Evolutionary conservation across 306 rosid genomes (phyloP).

Genomic region (Castanea crenata): DNA sequence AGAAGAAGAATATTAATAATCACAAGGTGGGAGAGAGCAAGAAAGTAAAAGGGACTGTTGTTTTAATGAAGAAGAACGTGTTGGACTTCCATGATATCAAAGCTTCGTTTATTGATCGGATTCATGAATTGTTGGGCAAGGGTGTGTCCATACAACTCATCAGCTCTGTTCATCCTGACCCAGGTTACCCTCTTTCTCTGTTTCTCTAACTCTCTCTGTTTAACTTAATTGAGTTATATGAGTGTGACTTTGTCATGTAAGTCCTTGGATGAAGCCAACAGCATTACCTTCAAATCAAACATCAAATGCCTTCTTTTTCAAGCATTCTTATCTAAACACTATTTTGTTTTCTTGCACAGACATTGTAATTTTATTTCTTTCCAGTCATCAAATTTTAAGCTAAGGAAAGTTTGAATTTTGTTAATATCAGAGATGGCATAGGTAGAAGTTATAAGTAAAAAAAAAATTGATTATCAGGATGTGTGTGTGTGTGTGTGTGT

Average conservation of each 20-base stretch:
- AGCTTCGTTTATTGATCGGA: conserved; percentile 67
- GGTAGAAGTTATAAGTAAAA: too few relatives aligned
- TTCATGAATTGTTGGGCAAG: conserved; percentile 76
- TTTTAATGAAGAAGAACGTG: conserved; percentile 70
- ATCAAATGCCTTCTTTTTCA: background rate
- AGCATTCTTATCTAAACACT: too few relatives aligned
- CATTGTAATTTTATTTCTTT: too few relatives aligned
- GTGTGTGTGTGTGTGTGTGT: too few relatives aligned
- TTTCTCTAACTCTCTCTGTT: background rate
- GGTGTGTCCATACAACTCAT: conserved; percentile 81
- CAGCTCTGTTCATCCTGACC: conserved; percentile 48
- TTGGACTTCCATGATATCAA: conserved; percentile 66
- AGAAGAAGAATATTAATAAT: conserved; percentile 11
- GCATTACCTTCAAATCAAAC: background rate
- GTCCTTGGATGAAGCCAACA: background rate
- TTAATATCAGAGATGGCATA: too few relatives aligned
- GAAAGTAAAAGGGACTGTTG: conserved; percentile 56
- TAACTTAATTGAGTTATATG: background rate
- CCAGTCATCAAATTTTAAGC: too few relatives aligned
- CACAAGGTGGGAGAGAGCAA: conserved; percentile 19
- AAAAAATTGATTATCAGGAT: too few relatives aligned
- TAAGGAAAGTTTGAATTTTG: too few relatives aligned
- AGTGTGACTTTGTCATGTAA: background rate
- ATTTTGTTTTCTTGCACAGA: too few relatives aligned
- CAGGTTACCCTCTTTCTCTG: conserved; percentile 42